These are phyloP conservation scores for Bimuria novae-zelandiae DNA, from an alignment of 2,329 filamentous ascomycete species.

Conservation along the genomic window DNA sequence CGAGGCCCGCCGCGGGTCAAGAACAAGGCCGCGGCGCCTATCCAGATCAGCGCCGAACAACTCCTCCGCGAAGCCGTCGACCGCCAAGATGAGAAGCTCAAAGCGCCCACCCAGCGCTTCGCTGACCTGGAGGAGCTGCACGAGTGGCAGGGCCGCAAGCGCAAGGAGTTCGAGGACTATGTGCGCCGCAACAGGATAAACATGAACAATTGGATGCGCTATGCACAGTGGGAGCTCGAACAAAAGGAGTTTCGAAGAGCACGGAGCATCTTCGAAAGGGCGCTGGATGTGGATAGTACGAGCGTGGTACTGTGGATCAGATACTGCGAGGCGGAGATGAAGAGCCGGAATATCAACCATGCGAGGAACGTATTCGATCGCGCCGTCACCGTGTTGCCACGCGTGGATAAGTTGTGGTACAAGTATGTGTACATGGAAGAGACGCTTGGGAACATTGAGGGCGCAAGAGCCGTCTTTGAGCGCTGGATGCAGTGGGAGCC, in stretches of 20 bases:
- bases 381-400: slow-evolving; percentile 87
- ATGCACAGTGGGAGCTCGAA: slow-evolving; percentile 95
- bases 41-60: slow-evolving; percentile 92
- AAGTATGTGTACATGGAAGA: slow-evolving; percentile 99
- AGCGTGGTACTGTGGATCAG: slow-evolving; percentile 87
- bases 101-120: slow-evolving; percentile 92
- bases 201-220: slow-evolving; percentile 99
- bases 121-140: slow-evolving; percentile 97
- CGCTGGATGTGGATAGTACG: slow-evolving; percentile 87
- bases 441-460: slow-evolving; percentile 91
- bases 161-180: slow-evolving; percentile 98
- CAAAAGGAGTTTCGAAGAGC: slow-evolving; percentile 96
- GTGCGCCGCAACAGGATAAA: slow-evolving; percentile 91
- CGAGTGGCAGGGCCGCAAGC: slow-evolving; percentile 93
- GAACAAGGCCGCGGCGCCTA: slow-evolving; percentile 89
- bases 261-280: slow-evolving; percentile 90
- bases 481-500: slow-evolving; percentile 99
- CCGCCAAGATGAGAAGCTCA: slow-evolving; percentile 83
- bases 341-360: slow-evolving; percentile 77
- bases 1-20: slow-evolving; percentile 95
- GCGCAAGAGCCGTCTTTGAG: slow-evolving; percentile 92
- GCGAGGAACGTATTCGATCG: slow-evolving; percentile 92
- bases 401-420: slow-evolving; percentile 97
- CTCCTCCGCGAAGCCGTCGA: slow-evolving; percentile 96
- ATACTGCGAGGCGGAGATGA: slow-evolving; percentile 97